These are phyloP conservation scores for Aspergillus alliaceus DNA, from an alignment of 2,329 filamentous ascomycete species.

Conservation along the genomic window DNA sequence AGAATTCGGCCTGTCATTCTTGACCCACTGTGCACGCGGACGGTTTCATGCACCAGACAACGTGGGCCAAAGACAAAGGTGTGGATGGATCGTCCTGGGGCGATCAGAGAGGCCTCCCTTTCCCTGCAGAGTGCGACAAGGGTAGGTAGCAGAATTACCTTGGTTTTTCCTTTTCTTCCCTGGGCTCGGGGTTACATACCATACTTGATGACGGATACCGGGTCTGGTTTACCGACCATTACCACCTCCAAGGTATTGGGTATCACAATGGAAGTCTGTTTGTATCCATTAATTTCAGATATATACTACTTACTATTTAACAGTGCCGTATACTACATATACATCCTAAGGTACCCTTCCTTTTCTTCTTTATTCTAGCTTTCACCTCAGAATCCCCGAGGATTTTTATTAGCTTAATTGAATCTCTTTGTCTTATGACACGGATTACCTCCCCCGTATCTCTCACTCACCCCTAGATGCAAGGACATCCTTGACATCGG, in stretches of 20 bases:
- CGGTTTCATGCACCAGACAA: slow-evolving; percentile 41
- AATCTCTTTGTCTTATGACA: neutral
- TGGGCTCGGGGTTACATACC: neutral
- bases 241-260: neutral
- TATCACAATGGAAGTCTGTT: neutral
- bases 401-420: neutral
- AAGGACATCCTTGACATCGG: neutral
- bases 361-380: neutral
- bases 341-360: neutral
- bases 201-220: neutral
- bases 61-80: slow-evolving; percentile 34
- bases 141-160: slow-evolving; percentile 3
- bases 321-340: too few relatives aligned
- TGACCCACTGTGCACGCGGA: slow-evolving; percentile 40
- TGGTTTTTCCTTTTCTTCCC: too few relatives aligned
- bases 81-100: slow-evolving; percentile 24
- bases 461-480: neutral
- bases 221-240: neutral
- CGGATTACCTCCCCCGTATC: neutral
- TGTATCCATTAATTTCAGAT: too few relatives aligned
- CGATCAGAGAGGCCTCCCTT: slow-evolving; percentile 23
- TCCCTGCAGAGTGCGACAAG: slow-evolving; percentile 20
- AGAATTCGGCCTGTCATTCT: slow-evolving; percentile 39
- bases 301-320: too few relatives aligned
- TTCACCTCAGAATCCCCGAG: neutral